Percentiles rank a stretch among this genome's conserved stretches.
Evolutionary conservation across 495 filamentous ascomycete genomes (phyloP).

Genomic region (Glutinoglossum americanum): DNA sequence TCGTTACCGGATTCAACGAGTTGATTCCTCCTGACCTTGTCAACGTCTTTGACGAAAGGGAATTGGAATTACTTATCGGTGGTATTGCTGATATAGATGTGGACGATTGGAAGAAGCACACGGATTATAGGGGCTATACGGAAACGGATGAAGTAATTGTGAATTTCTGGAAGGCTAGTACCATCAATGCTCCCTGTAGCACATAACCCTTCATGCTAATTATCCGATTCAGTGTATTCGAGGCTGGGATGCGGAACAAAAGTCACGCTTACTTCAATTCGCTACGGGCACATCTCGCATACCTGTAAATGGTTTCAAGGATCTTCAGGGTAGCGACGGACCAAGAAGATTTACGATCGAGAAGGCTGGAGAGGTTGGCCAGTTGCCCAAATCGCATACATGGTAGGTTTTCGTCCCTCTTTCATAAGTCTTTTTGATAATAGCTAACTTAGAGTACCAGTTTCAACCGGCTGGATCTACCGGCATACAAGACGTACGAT

Average conservation of each 20-base stretch:
- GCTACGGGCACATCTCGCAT: conserved; percentile 95
- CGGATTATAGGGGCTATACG: conserved; percentile 99
- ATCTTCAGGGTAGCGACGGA: conserved; percentile 92
- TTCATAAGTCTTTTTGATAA: not conserved
- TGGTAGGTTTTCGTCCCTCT: conserved; percentile 44
- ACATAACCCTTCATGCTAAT: not conserved
- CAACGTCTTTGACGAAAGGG: conserved; percentile 96
- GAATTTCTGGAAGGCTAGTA: conserved; percentile 87
- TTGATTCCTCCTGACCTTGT: conserved; percentile 90
- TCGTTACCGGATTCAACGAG: conserved; percentile 93
- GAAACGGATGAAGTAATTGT: conserved; percentile 91
- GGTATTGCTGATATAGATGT: conserved; percentile 99
- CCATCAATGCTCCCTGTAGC: not conserved
- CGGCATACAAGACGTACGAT: conserved; percentile 77
- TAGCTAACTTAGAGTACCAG: conserved; percentile 20
- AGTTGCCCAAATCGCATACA: conserved; percentile 91
- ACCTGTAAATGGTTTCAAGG: conserved; percentile 98
- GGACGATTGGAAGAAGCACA: conserved; percentile 99
- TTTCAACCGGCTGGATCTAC: conserved; percentile 94
- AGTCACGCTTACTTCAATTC: conserved; percentile 88
- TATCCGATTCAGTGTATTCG: conserved; percentile 37
- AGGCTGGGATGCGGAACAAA: conserved; percentile 95
- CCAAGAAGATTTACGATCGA: conserved; percentile 94
- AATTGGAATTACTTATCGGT: conserved; percentile 88
- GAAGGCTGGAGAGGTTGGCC: conserved; percentile 74